These are phyloP conservation scores for Russula griseocarnosa DNA, from an alignment of 768 basidiomycete genomes.

Conservation along the genomic window DNA sequence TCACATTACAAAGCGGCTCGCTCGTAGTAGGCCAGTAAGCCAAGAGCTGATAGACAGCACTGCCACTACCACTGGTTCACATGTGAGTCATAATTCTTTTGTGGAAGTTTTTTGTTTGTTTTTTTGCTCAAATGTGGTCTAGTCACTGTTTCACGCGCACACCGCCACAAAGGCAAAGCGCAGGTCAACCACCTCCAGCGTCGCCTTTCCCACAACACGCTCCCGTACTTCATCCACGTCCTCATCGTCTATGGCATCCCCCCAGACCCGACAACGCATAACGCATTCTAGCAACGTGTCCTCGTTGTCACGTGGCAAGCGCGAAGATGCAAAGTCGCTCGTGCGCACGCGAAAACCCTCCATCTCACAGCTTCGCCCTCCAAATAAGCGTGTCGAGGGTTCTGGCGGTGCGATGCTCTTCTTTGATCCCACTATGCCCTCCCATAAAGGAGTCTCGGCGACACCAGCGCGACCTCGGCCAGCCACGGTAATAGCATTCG, in stretches of 20 bases:
- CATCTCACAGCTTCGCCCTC: constrained; percentile 18
- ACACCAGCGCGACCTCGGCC: constrained; percentile 19
- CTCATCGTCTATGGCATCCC: constrained; percentile 23
- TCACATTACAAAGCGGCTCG: constrained; percentile 70
- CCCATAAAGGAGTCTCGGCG: not conserved
- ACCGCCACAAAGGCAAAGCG: constrained; percentile 19
- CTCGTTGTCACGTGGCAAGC: constrained; percentile 17
- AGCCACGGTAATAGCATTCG: constrained; percentile 20
- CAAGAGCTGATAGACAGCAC: constrained; percentile 47
- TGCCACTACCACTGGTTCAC: constrained; percentile 31
- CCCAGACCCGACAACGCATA: constrained; percentile 24
- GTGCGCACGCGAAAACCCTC: constrained; percentile 24
- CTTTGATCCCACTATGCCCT: constrained; percentile 26
- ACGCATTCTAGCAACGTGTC: constrained; percentile 23
- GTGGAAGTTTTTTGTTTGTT: not conserved
- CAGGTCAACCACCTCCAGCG: constrained; percentile 20
- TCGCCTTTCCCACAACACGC: constrained; percentile 26
- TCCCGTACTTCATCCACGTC: constrained; percentile 21
- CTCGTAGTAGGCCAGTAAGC: constrained; percentile 68
- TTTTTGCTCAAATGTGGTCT: constrained; percentile 1
- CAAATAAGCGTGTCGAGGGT: constrained; percentile 20
- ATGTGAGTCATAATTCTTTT: constrained; percentile 30
- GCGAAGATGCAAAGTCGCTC: constrained; percentile 19
- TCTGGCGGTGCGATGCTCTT: constrained; percentile 27
- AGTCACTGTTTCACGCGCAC: constrained; percentile 19